Percentiles rank a stretch among this genome's conserved stretches.
Evolutionary conservation across 2,329 filamentous ascomycete genomes (phyloP).

Genomic region (Trichophyton benhamiae): DNA sequence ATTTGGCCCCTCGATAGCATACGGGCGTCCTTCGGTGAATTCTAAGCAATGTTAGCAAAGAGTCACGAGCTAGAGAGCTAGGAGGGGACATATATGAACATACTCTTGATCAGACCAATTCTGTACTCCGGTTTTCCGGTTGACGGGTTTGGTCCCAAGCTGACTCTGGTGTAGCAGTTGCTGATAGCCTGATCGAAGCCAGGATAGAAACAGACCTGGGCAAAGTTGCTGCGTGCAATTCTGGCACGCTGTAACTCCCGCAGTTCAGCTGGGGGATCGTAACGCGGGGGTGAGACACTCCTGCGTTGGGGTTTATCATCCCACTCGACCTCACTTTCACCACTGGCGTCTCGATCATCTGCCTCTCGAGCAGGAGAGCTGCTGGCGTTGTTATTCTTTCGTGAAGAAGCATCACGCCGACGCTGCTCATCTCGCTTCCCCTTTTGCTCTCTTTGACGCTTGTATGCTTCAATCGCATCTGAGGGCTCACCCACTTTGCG

Average conservation of each 20-base stretch:
- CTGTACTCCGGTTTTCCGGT: conserved; percentile 70
- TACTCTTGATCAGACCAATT: conserved; percentile 78
- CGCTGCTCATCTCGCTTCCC: conserved; percentile 38
- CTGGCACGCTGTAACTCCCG: conserved; percentile 74
- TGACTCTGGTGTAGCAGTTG: conserved; percentile 76
- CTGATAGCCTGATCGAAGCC: conserved; percentile 70
- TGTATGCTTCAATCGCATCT: conserved; percentile 61
- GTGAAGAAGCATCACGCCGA: conserved; percentile 29
- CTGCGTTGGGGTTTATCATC: conserved; percentile 40
- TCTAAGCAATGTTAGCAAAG: conserved; percentile 36
- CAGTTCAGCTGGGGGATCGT: conserved; percentile 58
- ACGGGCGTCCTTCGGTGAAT: conserved; percentile 67
- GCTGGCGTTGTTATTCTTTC: conserved; percentile 43
- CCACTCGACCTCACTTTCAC: conserved; percentile 71
- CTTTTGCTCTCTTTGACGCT: conserved; percentile 48
- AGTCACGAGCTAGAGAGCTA: conserved; percentile 4
- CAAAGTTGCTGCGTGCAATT: conserved; percentile 74
- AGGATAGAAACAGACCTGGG: conserved; percentile 84
- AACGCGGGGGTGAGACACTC: conserved; percentile 43
- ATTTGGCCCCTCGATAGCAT: conserved; percentile 62
- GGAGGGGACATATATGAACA: conserved; percentile 12
- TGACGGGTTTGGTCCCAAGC: conserved; percentile 62
- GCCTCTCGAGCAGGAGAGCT: conserved; percentile 50
- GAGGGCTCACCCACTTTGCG: conserved; percentile 57
- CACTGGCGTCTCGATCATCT: conserved; percentile 52